Percentiles rank a stretch among this genome's conserved stretches.
phyloP scores from a whole-genome alignment of 805 yeast species.

The Candida gorgasii region DNA sequence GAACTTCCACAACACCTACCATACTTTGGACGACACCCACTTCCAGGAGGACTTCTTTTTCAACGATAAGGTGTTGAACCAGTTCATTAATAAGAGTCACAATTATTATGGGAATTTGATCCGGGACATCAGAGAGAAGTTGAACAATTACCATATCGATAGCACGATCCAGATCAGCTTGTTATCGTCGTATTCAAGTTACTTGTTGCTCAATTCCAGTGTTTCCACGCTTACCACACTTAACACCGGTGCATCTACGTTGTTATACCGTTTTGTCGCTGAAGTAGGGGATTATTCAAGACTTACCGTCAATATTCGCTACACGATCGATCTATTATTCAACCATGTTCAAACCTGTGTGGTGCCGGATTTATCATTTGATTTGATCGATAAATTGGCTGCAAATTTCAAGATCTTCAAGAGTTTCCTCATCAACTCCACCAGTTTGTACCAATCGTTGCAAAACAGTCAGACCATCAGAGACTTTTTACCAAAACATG shows the following conservation, averaged over 20 bases:
- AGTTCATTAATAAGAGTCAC: conserved; percentile 33
- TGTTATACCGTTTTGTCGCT: conserved; percentile 26
- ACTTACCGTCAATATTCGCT: conserved; percentile 11
- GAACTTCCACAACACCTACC: conserved; percentile 18
- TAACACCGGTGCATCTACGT: conserved; percentile 35
- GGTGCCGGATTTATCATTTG: conserved; percentile 37
- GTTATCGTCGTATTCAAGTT: conserved; percentile 36
- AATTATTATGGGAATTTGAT: conserved; percentile 37
- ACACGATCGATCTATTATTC: conserved; percentile 11
- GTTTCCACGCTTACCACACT: conserved; percentile 34
- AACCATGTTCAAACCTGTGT: conserved; percentile 15
- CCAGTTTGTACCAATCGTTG: conserved; percentile 15
- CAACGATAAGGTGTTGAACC: conserved; percentile 28
- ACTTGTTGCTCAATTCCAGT: conserved; percentile 32
- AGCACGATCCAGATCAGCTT: conserved; percentile 36
- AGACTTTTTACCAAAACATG: conserved; percentile 18
- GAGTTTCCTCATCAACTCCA: conserved; percentile 19
- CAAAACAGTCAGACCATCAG: conserved; percentile 15
- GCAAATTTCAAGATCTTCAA: conserved; percentile 29
- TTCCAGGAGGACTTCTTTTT: conserved; percentile 21
- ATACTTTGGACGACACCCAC: conserved; percentile 8
- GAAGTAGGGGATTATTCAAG: conserved; percentile 18
- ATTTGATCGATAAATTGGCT: conserved; percentile 27
- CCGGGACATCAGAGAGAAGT: conserved; percentile 31
- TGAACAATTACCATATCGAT: conserved; percentile 31